phyloP scores from a whole-genome alignment of 2,329 filamentous ascomycete species.

The Colletotrichum sp. region DNA sequence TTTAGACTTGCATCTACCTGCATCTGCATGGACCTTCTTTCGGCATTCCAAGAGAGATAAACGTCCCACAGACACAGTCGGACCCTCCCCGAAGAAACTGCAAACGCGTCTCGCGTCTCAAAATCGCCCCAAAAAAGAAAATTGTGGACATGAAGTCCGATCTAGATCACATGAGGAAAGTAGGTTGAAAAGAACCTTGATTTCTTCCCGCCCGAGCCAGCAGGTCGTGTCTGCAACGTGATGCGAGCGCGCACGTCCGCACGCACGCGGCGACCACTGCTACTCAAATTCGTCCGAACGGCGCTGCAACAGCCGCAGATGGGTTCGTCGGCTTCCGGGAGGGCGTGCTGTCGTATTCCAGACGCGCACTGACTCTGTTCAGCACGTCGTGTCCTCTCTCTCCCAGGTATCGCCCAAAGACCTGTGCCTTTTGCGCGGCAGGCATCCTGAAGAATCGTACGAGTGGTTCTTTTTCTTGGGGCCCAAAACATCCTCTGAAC shows the following conservation, averaged over 20 bases:
- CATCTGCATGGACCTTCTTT: not conserved
- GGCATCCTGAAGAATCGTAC: slow-evolving; percentile 35
- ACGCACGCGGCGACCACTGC: not conserved
- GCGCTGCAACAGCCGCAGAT: not conserved
- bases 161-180: not conserved
- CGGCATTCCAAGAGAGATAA: not conserved
- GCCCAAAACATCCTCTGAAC: slow-evolving; percentile 27
- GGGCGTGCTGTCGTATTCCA: not conserved
- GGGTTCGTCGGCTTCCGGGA: not conserved
- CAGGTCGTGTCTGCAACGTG: not conserved
- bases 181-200: not conserved
- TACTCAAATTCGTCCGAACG: slow-evolving; percentile 11
- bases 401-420: slow-evolving; percentile 29
- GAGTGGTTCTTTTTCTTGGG: slow-evolving; percentile 29
- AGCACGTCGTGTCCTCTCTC: not conserved
- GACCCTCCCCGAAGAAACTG: not conserved
- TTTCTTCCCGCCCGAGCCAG: not conserved
- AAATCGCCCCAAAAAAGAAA: not conserved
- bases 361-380: slow-evolving; percentile 5
- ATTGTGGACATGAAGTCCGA: not conserved
- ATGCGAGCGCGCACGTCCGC: not conserved
- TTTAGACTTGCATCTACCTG: not conserved
- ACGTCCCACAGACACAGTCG: not conserved
- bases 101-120: not conserved
- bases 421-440: slow-evolving; percentile 25